phyloP scores from a whole-genome alignment of 2,329 filamentous ascomycete genomes.

The Beauveria bassiana region DNA sequence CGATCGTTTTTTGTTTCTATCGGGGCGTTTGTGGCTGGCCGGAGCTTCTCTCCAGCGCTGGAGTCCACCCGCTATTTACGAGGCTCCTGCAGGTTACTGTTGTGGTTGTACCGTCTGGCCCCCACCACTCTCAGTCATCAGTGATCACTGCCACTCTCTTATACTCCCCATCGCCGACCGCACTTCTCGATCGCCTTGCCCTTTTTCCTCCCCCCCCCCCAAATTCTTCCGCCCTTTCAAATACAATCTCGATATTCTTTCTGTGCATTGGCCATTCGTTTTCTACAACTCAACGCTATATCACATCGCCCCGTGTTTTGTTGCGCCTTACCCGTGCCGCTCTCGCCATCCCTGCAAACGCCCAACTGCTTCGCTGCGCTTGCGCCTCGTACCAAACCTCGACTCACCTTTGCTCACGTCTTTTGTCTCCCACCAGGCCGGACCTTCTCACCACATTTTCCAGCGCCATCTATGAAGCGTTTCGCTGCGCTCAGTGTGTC shows the following conservation, averaged over 20 bases:
- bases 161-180: constrained; percentile 10
- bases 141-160: background rate
- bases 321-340: background rate
- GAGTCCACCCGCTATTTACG: background rate
- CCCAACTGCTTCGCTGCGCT: background rate
- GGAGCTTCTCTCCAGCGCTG: background rate
- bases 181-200: constrained; percentile 1
- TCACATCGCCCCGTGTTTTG: background rate
- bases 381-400: background rate
- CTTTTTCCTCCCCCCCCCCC: background rate
- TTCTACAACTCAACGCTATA: background rate
- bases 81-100: background rate
- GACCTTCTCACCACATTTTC: background rate
- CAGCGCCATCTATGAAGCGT: constrained; percentile 8
- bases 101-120: constrained; percentile 4
- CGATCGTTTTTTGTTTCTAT: too few relatives aligned
- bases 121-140: constrained; percentile 8
- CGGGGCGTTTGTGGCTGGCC: too few relatives aligned
- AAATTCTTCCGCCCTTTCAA: background rate
- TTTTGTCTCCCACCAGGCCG: background rate
- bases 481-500: constrained; percentile 2
- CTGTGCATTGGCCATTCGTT: constrained; percentile 2
- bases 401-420: background rate
- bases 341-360: constrained; percentile 3
- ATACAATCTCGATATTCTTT: background rate